Percentiles rank a stretch among this genome's conserved stretches.
Evolutionary conservation across 2,329 filamentous ascomycete genomes (phyloP).

Genomic region (Ophiocordyceps polyrhachis-furcata): DNA sequence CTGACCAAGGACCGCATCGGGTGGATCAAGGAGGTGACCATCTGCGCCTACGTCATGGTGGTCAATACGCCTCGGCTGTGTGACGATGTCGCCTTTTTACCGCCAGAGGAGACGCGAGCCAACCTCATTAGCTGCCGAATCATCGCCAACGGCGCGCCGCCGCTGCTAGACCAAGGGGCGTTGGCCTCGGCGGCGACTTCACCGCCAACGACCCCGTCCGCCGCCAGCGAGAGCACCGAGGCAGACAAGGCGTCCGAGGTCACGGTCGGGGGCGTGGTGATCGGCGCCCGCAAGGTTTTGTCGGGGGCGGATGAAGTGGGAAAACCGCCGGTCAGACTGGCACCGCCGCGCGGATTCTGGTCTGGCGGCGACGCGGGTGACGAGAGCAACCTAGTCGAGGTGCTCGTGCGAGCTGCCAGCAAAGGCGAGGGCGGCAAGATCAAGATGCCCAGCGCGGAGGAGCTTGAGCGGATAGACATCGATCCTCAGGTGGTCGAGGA

Average conservation of each 20-base stretch:
- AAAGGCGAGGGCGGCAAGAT: constrained; percentile 42
- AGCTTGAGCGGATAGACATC: constrained; percentile 50
- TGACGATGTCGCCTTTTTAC: constrained; percentile 69
- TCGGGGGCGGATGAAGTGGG: constrained; percentile 27
- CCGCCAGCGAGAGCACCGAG: background rate
- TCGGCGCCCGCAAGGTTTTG: constrained; percentile 31
- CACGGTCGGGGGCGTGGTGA: constrained; percentile 32
- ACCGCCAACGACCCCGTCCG: constrained; percentile 2
- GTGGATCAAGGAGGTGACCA: constrained; percentile 84
- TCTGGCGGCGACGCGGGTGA: constrained; percentile 7
- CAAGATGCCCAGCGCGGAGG: constrained; percentile 41
- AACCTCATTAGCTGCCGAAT: constrained; percentile 56
- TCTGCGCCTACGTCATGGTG: constrained; percentile 85
- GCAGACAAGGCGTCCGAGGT: constrained; percentile 9
- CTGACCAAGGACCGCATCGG: constrained; percentile 57
- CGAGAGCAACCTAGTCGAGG: constrained; percentile 17
- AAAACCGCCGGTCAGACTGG: constrained; percentile 25
- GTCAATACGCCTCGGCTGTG: constrained; percentile 79
- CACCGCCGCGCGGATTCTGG: constrained; percentile 23
- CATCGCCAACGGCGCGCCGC: constrained; percentile 24
- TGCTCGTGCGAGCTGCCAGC: constrained; percentile 25
- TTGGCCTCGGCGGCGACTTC: constrained; percentile 13
- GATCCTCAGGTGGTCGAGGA: constrained; percentile 49
- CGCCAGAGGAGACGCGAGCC: constrained; percentile 57
- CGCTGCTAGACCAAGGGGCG: constrained; percentile 15